Evolutionary conservation across 1,284 basidiomycete species (phyloP).

Genomic region (Naganishia albida): DNA sequence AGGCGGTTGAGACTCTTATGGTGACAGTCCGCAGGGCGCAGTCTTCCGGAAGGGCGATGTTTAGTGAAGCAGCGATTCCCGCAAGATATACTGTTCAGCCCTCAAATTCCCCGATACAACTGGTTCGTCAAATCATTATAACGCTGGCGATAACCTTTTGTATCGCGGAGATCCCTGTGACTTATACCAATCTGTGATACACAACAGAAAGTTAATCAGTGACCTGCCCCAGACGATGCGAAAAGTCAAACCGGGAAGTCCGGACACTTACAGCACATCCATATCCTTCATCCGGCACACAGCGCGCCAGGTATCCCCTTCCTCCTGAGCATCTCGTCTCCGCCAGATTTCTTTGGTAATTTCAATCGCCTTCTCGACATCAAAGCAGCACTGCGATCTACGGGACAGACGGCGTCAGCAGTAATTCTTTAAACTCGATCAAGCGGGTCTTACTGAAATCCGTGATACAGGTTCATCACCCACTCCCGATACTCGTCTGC

Average conservation of each 20-base stretch:
- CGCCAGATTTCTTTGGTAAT: slow-evolving; percentile 57
- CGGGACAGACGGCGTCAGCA: slow-evolving; percentile 8
- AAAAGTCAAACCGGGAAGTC: no score
- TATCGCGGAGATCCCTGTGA: neutral
- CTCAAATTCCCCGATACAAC: neutral
- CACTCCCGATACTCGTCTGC: slow-evolving; percentile 52
- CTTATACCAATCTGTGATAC: neutral
- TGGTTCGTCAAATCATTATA: neutral
- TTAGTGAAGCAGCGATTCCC: no score
- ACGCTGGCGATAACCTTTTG: neutral
- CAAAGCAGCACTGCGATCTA: slow-evolving; percentile 56
- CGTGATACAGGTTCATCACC: slow-evolving; percentile 56
- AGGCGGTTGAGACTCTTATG: no score
- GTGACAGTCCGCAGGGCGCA: no score
- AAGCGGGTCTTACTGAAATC: slow-evolving; percentile 54
- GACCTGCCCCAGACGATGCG: neutral
- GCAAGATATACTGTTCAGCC: no score
- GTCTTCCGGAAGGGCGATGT: no score
- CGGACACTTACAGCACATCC: slow-evolving; percentile 40
- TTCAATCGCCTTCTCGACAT: slow-evolving; percentile 59
- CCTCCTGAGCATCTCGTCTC: slow-evolving; percentile 41
- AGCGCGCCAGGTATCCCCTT: slow-evolving; percentile 48
- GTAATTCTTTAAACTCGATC: neutral
- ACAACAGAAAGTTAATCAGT: neutral
- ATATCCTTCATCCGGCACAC: slow-evolving; percentile 49